Evolutionary conservation across 2,329 filamentous ascomycete species (phyloP).

Genomic region (Ophioceras dolichostomum): DNA sequence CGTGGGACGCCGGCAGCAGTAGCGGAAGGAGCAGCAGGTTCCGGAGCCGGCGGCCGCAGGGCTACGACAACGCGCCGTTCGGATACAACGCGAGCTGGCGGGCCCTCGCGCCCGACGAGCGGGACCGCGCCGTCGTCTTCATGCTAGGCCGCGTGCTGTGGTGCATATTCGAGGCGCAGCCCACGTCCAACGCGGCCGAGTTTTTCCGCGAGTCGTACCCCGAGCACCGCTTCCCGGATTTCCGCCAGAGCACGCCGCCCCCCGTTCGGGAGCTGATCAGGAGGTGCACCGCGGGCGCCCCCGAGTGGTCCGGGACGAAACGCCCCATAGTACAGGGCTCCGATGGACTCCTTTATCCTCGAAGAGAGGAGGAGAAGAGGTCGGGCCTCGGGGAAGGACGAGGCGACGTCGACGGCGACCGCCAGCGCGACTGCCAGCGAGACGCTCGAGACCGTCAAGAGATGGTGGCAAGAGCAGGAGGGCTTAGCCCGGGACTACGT

Average conservation of each 20-base stretch:
- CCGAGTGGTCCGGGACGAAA: not conserved
- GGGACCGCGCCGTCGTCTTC: slow-evolving; percentile 36
- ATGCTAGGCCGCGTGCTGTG: slow-evolving; percentile 4
- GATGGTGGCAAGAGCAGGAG: too few relatives aligned
- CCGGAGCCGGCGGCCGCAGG: too few relatives aligned
- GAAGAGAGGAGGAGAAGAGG: too few relatives aligned
- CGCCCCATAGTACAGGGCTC: too few relatives aligned
- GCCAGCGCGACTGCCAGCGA: too few relatives aligned
- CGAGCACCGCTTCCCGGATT: not conserved
- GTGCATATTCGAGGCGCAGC: slow-evolving; percentile 3
- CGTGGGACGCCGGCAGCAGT: too few relatives aligned
- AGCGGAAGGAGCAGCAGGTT: too few relatives aligned
- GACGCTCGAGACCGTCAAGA: too few relatives aligned
- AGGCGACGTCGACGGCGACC: too few relatives aligned
- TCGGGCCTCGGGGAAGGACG: too few relatives aligned
- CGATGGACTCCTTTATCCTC: too few relatives aligned
- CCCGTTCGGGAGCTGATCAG: not conserved
- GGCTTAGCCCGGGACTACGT: too few relatives aligned
- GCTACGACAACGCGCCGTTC: slow-evolving; percentile 32
- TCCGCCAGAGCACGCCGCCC: not conserved
- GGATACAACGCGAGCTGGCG: slow-evolving; percentile 47
- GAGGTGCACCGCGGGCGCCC: not conserved
- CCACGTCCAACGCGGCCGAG: not conserved
- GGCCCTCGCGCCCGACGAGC: slow-evolving; percentile 33
- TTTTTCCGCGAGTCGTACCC: not conserved